Conservation (phyloP, 2,329 filamentous ascomycete genomes). For the Claviceps arundinis region DNA sequence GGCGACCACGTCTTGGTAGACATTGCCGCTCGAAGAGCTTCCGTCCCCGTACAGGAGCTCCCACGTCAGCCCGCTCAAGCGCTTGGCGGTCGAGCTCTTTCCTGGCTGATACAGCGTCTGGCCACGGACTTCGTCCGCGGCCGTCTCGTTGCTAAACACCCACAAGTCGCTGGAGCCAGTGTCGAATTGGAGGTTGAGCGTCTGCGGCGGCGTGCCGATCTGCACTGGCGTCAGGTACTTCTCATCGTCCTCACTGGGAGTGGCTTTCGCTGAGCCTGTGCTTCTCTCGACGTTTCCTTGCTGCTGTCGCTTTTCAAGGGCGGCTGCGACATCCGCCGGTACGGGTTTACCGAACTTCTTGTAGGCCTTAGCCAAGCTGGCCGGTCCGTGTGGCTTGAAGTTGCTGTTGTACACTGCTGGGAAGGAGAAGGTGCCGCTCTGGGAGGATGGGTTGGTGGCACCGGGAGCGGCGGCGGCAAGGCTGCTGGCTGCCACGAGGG, state of each 20-base stretch:
- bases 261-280: slow-evolving; percentile 6
- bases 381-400: slow-evolving; percentile 6
- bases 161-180: slow-evolving; percentile 16
- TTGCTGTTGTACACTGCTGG: slow-evolving; percentile 5
- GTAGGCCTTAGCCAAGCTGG: slow-evolving; percentile 8
- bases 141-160: slow-evolving; percentile 30
- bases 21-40: slow-evolving; percentile 27
- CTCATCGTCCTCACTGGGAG: slow-evolving; percentile 5
- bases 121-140: slow-evolving; percentile 20
- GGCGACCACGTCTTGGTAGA: slow-evolving; percentile 29
- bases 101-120: slow-evolving; percentile 27
- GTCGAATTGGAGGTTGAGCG: slow-evolving; percentile 10
- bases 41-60: slow-evolving; percentile 30
- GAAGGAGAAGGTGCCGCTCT: not conserved
- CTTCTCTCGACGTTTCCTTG: not conserved
- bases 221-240: slow-evolving; percentile 9
- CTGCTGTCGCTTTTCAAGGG: not conserved
- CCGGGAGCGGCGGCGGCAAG: not conserved
- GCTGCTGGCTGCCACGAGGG: slow-evolving; percentile 9
- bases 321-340: no score
- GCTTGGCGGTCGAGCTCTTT: slow-evolving; percentile 23
- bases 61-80: slow-evolving; percentile 26
- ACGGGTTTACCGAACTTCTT: slow-evolving; percentile 1
- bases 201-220: slow-evolving; percentile 11
- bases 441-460: slow-evolving; percentile 3